These are phyloP conservation scores for Teratosphaeria gauchensis DNA, from an alignment of 2,329 filamentous ascomycete species.

Conservation along the genomic window DNA sequence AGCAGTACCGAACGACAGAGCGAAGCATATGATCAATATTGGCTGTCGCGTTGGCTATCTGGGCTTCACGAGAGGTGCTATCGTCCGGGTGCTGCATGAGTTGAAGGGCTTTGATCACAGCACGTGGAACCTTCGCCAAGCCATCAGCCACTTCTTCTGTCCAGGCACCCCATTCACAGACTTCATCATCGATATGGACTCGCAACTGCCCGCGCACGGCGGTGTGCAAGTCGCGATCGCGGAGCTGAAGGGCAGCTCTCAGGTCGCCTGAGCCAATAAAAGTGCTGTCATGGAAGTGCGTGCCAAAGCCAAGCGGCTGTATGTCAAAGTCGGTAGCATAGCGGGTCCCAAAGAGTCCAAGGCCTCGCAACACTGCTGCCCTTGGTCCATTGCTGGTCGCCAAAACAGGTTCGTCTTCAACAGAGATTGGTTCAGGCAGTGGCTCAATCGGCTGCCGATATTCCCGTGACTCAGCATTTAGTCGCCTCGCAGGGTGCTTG, in stretches of 20 bases:
- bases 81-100: constrained; percentile 2
- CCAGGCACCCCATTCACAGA: constrained; percentile 43
- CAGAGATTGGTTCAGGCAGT: constrained; percentile 14
- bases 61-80: neutral
- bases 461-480: constrained; percentile 38
- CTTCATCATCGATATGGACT: constrained; percentile 27
- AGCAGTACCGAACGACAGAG: constrained; percentile 41
- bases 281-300: constrained; percentile 47
- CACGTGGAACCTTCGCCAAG: constrained; percentile 29
- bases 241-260: constrained; percentile 33
- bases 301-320: constrained; percentile 39
- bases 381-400: neutral
- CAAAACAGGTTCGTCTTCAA: neutral
- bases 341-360: constrained; percentile 39
- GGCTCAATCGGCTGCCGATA: constrained; percentile 36
- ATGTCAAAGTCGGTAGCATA: constrained; percentile 48
- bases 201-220: constrained; percentile 28
- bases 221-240: constrained; percentile 34
- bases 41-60: constrained; percentile 2
- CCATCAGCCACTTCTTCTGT: constrained; percentile 44
- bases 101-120: constrained; percentile 19
- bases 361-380: constrained; percentile 26
- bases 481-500: constrained; percentile 31
- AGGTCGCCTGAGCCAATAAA: constrained; percentile 51
- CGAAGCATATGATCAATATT: constrained; percentile 28